A percentile compares a stretch with the other conserved stretches of the same genome.
phyloP scores from a whole-genome alignment of 306 rosid species.

The Styphnolobium japonicum region DNA sequence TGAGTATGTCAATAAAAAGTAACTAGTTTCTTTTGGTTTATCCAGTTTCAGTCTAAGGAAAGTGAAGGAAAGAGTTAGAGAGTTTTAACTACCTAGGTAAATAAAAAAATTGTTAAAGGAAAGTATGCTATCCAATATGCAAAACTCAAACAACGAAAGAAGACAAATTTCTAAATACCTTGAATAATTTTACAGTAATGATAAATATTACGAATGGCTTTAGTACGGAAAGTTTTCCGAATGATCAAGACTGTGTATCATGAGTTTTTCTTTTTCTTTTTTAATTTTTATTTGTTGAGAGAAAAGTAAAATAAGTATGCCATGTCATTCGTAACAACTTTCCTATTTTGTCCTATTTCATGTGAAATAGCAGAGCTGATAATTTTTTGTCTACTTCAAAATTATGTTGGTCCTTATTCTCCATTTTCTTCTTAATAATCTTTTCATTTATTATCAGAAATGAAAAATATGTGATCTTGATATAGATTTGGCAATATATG shows the following conservation, averaged over 20 bases:
- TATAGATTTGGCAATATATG: background rate
- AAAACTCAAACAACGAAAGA: background rate
- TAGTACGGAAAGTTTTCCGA: no score
- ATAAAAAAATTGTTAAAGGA: background rate
- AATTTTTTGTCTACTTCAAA: background rate
- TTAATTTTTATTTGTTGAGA: no score
- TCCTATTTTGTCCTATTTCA: no score
- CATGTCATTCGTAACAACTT: no score
- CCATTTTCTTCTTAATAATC: background rate
- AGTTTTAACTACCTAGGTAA: constrained; percentile 21
- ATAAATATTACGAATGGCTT: no score
- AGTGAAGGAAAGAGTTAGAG: background rate
- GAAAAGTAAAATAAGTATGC: no score
- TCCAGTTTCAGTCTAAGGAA: background rate
- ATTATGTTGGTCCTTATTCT: background rate
- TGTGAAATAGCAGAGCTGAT: no score
- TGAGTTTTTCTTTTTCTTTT: no score
- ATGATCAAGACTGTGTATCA: no score
- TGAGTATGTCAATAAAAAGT: constrained; percentile 16
- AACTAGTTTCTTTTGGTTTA: constrained; percentile 3
- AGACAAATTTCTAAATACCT: background rate
- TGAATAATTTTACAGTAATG: background rate
- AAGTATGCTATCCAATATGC: background rate
- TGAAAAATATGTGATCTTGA: background rate
- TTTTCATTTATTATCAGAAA: background rate